Conservation (phyloP, 768 basidiomycete genomes). For the Sistotremastrum suecicum region DNA sequence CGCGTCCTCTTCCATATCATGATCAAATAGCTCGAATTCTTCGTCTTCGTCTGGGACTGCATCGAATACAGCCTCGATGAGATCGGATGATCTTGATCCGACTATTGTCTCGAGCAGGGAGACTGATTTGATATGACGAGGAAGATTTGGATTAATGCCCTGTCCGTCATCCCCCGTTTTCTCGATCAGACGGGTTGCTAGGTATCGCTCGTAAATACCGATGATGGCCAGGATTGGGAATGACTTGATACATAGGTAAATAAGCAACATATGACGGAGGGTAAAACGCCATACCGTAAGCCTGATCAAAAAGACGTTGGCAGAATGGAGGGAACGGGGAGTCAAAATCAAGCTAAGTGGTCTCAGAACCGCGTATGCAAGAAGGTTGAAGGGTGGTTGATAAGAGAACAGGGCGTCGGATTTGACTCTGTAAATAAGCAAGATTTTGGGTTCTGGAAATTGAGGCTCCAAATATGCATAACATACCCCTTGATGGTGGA, state of each 20-base stretch:
- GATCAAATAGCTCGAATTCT: constrained; percentile 35
- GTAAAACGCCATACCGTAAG: constrained; percentile 37
- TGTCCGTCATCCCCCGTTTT: constrained; percentile 38
- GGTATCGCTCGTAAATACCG: constrained; percentile 64
- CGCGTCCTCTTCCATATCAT: constrained; percentile 31
- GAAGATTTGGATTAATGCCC: constrained; percentile 46
- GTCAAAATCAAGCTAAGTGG: constrained; percentile 63
- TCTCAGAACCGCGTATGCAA: constrained; percentile 69
- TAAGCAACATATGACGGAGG: not conserved
- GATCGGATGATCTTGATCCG: constrained; percentile 49
- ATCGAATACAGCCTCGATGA: constrained; percentile 73
- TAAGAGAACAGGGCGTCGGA: constrained; percentile 86
- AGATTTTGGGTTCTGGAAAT: constrained; percentile 1
- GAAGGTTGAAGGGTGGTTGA: constrained; percentile 78
- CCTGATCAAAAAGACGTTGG: constrained; percentile 78
- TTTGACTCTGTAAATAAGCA: constrained; percentile 46
- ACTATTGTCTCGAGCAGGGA: constrained; percentile 64
- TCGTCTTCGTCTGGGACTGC: constrained; percentile 33
- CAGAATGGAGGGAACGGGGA: constrained; percentile 65
- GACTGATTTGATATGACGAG: constrained; percentile 58
- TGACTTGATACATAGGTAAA: constrained; percentile 24
- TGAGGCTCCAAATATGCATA: not conserved
- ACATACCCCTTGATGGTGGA: constrained; percentile 75
- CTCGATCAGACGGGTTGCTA: constrained; percentile 41
- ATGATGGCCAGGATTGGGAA: constrained; percentile 71